Evolutionary conservation across 768 basidiomycete species (phyloP).

Genomic region (Tylopilus vinaceipallidus): DNA sequence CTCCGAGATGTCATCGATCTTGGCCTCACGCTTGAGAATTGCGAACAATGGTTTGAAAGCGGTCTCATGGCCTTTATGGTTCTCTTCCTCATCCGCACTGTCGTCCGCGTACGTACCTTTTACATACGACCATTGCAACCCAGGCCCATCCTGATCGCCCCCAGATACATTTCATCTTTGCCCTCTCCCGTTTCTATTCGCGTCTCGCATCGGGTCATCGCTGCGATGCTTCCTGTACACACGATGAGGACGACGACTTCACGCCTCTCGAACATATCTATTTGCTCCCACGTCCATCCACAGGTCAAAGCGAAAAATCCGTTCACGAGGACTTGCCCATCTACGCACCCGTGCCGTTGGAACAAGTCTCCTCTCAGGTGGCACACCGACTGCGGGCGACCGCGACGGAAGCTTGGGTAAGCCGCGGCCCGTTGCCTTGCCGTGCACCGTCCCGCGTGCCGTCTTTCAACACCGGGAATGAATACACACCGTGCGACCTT

Average conservation of each 20-base stretch:
- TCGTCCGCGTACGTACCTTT: slow-evolving; percentile 56
- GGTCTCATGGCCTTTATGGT: slow-evolving; percentile 58
- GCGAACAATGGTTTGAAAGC: slow-evolving; percentile 75
- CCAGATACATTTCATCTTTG: slow-evolving; percentile 75
- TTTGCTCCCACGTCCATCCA: slow-evolving; percentile 45
- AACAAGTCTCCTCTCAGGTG: slow-evolving; percentile 50
- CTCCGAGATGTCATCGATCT: slow-evolving; percentile 67
- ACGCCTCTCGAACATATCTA: slow-evolving; percentile 57
- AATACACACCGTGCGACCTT: neutral
- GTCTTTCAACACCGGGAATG: slow-evolving; percentile 2
- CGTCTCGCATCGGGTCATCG: slow-evolving; percentile 47
- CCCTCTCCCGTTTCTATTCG: slow-evolving; percentile 64
- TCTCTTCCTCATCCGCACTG: slow-evolving; percentile 57
- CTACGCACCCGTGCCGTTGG: slow-evolving; percentile 70
- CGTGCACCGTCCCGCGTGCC: neutral
- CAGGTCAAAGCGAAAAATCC: slow-evolving; percentile 8
- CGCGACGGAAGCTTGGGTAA: slow-evolving; percentile 70
- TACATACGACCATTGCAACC: neutral
- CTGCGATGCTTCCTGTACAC: slow-evolving; percentile 5
- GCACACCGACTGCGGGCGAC: slow-evolving; percentile 49
- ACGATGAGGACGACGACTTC: slow-evolving; percentile 22
- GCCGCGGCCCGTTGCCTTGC: slow-evolving; percentile 11
- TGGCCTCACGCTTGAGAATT: slow-evolving; percentile 76
- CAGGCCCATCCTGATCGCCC: slow-evolving; percentile 1
- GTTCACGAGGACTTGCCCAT: slow-evolving; percentile 28